A percentile compares a stretch with the other conserved stretches of the same genome.
phyloP scores from a whole-genome alignment of 106 monocot genomes.

The Posidonia australis region DNA sequence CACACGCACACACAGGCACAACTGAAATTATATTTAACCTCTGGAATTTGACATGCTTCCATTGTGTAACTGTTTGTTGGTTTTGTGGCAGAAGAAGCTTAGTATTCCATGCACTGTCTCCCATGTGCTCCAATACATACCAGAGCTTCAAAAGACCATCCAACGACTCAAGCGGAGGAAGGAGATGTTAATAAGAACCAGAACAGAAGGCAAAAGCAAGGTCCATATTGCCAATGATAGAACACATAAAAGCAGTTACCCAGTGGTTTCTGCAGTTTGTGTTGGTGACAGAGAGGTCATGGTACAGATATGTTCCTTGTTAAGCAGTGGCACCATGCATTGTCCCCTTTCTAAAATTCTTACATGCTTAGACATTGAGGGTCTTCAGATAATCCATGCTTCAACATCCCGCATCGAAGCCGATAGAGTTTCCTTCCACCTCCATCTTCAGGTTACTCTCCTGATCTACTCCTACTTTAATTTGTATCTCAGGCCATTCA shows the following conservation, averaged over 20 bases:
- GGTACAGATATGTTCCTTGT: constrained; percentile 37
- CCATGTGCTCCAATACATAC: constrained; percentile 57
- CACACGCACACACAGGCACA: too few species aligned
- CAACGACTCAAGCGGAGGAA: constrained; percentile 29
- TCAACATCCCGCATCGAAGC: constrained; percentile 21
- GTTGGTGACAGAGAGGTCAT: constrained; percentile 31
- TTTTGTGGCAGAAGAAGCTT: constrained; percentile 57
- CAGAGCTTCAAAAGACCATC: constrained; percentile 54
- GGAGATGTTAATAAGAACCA: constrained; percentile 26
- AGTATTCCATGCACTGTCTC: constrained; percentile 54
- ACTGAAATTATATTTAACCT: too few species aligned
- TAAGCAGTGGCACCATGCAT: constrained; percentile 1
- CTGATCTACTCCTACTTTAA: too few species aligned
- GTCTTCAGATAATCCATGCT: constrained; percentile 34
- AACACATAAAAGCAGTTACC: too few species aligned
- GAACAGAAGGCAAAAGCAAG: not conserved
- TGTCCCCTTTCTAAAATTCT: constrained; percentile 23
- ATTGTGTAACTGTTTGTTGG: too few species aligned
- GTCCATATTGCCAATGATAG: too few species aligned
- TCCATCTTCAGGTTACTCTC: constrained; percentile 46
- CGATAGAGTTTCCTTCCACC: constrained; percentile 28
- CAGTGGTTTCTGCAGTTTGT: constrained; percentile 30
- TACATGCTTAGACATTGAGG: constrained; percentile 35
- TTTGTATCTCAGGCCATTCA: too few species aligned
- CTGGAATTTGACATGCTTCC: too few species aligned